These are phyloP conservation scores for Lactarius hengduanensis DNA, from an alignment of 768 basidiomycete species.

Conservation along the genomic window DNA sequence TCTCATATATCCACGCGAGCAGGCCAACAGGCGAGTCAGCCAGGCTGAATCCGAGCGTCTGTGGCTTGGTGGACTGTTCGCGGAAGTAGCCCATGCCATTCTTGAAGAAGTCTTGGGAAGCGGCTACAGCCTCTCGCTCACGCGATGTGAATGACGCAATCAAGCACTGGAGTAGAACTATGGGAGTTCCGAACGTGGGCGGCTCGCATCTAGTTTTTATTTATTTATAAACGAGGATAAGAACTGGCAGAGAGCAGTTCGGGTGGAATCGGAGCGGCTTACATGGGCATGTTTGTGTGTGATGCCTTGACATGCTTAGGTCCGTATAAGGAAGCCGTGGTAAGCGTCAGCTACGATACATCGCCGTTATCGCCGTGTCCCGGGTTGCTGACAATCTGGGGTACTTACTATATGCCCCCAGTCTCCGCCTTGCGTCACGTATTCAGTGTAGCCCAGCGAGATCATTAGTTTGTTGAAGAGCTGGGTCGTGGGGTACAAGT, in stretches of 20 bases:
- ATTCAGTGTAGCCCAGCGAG: constrained; percentile 11
- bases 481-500: neutral
- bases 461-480: constrained; percentile 13
- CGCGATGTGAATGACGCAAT: constrained; percentile 36
- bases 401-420: constrained; percentile 42
- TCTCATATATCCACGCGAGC: constrained; percentile 38
- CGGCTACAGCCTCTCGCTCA: constrained; percentile 39
- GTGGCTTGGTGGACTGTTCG: constrained; percentile 38
- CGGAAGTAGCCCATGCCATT: constrained; percentile 41
- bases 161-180: constrained; percentile 34
- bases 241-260: too few species aligned
- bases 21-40: constrained; percentile 54
- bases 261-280: neutral
- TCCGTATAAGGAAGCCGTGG: constrained; percentile 32
- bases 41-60: constrained; percentile 46
- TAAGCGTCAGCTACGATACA: constrained; percentile 37
- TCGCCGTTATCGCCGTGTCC: neutral
- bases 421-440: constrained; percentile 18
- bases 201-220: constrained; percentile 3
- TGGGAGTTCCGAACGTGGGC: constrained; percentile 32
- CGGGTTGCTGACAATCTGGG: neutral
- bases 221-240: neutral
- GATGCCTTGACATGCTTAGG: constrained; percentile 36
- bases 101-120: constrained; percentile 34
- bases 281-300: constrained; percentile 37